Evolutionary conservation across 2,329 filamentous ascomycete genomes (phyloP).

Genomic region (Fusarium sp.): DNA sequence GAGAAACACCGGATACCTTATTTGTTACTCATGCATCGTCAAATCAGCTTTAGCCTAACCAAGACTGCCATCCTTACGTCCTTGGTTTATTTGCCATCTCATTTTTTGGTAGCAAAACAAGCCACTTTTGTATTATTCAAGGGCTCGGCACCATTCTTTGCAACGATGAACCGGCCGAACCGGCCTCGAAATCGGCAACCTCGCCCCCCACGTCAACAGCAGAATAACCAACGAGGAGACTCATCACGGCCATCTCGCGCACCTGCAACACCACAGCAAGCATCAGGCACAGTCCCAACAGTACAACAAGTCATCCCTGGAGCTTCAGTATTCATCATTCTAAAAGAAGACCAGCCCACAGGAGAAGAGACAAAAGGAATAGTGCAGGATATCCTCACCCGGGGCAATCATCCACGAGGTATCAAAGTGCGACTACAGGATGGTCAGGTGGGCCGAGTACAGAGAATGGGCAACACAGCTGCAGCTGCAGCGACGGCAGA

Average conservation of each 20-base stretch:
- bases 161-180: constrained; percentile 46
- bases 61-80: background rate
- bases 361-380: constrained; percentile 74
- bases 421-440: constrained; percentile 80
- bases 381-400: constrained; percentile 74
- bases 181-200: constrained; percentile 48
- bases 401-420: constrained; percentile 78
- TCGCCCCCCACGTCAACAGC: constrained; percentile 37
- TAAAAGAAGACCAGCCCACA: constrained; percentile 80
- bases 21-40: constrained; percentile 15
- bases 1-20: background rate
- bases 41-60: background rate
- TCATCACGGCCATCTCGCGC: constrained; percentile 25
- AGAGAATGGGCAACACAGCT: constrained; percentile 59
- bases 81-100: background rate
- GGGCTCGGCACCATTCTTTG: background rate
- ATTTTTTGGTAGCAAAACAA: background rate
- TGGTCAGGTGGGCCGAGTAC: constrained; percentile 78
- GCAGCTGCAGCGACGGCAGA: background rate
- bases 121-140: background rate
- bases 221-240: constrained; percentile 30
- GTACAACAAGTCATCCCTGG: constrained; percentile 66
- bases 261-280: constrained; percentile 48
- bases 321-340: constrained; percentile 73
- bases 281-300: constrained; percentile 55